Percentiles rank a stretch among this genome's conserved stretches.
These are phyloP conservation scores for Haplosporangium gracile DNA, from an alignment of 192 early-diverging fungal genomes.

Conservation along the genomic window DNA sequence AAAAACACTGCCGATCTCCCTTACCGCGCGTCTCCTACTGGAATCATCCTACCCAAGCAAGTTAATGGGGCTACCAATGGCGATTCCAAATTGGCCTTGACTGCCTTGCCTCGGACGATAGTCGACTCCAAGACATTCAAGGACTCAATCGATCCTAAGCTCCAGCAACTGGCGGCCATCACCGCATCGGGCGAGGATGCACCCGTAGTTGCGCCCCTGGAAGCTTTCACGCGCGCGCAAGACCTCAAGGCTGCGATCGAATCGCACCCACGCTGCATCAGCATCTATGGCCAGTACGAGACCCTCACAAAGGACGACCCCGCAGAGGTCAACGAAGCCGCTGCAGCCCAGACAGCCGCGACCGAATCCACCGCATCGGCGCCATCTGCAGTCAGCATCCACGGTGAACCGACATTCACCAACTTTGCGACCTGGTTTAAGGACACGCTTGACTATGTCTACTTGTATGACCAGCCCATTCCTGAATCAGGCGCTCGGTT, in stretches of 20 bases:
- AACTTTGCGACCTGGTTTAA: conserved; percentile 57
- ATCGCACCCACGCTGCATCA: conserved; percentile 39
- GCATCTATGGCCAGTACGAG: conserved; percentile 52
- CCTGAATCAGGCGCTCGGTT: conserved; percentile 33
- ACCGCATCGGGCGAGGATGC: conserved; percentile 32
- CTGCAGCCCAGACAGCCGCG: neutral
- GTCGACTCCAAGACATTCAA: conserved; percentile 17
- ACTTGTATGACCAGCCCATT: conserved; percentile 37
- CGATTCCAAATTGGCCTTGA: neutral
- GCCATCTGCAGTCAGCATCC: conserved; percentile 18
- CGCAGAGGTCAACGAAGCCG: conserved; percentile 6
- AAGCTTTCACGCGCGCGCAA: conserved; percentile 44
- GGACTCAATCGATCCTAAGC: conserved; percentile 35
- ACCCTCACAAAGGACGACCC: conserved; percentile 36
- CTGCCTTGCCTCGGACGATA: conserved; percentile 18
- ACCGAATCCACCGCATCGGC: conserved; percentile 30
- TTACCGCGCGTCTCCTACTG: neutral
- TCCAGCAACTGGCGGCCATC: conserved; percentile 21
- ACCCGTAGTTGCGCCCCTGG: conserved; percentile 37
- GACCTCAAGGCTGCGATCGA: conserved; percentile 29
- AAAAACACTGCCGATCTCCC: neutral
- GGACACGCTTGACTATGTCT: conserved; percentile 51
- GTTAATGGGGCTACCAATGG: neutral
- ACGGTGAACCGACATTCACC: conserved; percentile 47
- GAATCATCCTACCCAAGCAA: neutral